Percentiles rank a stretch among this genome's conserved stretches.
phyloP scores from a whole-genome alignment of 1,284 basidiomycete genomes.

The Tetrapyrgos nigripes region DNA sequence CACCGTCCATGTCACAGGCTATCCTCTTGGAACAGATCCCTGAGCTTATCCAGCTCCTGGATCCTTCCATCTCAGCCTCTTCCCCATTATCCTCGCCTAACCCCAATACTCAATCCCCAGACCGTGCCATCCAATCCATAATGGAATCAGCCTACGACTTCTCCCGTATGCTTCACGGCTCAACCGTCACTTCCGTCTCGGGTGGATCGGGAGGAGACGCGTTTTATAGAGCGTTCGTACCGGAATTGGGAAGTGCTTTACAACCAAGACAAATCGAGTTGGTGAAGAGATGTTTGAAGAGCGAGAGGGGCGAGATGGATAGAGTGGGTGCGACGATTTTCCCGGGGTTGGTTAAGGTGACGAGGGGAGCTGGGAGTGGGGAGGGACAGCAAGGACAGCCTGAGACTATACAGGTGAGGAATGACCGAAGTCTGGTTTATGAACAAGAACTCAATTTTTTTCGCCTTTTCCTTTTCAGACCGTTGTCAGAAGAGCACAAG shows the following conservation, averaged over 20 bases:
- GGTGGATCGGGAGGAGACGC: constrained; percentile 54
- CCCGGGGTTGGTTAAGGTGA: constrained; percentile 83
- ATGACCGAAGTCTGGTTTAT: neutral
- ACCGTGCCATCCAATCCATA: constrained; percentile 46
- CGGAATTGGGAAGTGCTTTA: constrained; percentile 72
- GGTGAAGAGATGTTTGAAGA: constrained; percentile 76
- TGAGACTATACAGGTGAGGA: constrained; percentile 58
- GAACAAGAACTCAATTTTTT: constrained; percentile 1
- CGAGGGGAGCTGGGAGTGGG: constrained; percentile 41
- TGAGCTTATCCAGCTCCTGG: constrained; percentile 58
- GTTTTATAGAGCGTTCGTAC: constrained; percentile 84
- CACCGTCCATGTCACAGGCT: constrained; percentile 66
- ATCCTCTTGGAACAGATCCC: constrained; percentile 75
- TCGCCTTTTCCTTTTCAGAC: constrained; percentile 40
- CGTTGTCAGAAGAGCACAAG: constrained; percentile 81
- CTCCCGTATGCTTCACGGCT: constrained; percentile 82
- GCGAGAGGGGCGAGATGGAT: constrained; percentile 72
- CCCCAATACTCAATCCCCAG: constrained; percentile 46
- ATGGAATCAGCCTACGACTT: constrained; percentile 76
- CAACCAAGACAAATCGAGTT: constrained; percentile 77
- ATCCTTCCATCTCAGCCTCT: constrained; percentile 45
- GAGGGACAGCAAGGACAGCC: constrained; percentile 38
- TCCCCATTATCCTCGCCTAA: no score
- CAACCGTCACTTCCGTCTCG: constrained; percentile 60
- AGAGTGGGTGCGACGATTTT: constrained; percentile 82